Evolutionary conservation across 192 early-diverging fungal genomes (phyloP), one percentile per base, ranked within the genome.

Genomic region (Irineochytrium annulatum): DNA sequence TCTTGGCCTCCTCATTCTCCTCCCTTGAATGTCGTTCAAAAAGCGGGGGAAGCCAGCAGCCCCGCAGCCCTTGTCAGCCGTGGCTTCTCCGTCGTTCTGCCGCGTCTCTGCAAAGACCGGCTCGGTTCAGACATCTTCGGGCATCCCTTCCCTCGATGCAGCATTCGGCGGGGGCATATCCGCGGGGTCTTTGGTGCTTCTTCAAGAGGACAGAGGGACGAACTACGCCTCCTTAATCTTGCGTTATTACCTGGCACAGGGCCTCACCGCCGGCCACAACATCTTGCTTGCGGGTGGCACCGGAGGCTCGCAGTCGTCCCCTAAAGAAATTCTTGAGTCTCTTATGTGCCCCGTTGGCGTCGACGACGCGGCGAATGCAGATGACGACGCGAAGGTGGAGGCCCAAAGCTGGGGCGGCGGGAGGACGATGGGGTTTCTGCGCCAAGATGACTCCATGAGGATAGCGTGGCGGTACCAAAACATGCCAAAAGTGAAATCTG

Each of bases 401-500:
- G 56, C 43, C 20, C 31, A 30, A 16, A 19, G 13, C 31, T 29
- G n/a, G 17, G 8, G 13, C 6, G 17, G 44, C 16, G 63, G 34
- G 4, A 52, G 65, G 19, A 22, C 26, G 32, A 35, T 74, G 52
- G 76, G 74, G 2, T 53, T 59, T 26, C 37, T 68, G 11, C 58
- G 73, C 44, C 55, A 72, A 16, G 72, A 70, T n/a, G 88, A 90
- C 52, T 68, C 75, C 0, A 82, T 98, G 83, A 84, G 77, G 49
- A 97, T 98, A 54, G 95, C 95, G 0, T 98, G 95, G 95, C 72
- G 95, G 48, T 98, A 98, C 76, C 80, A 93, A 65, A 77, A 82
- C 34, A 52, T 95, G 58, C 91, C 91, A 35, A 74, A 77, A 52
- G 82, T 89, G 67, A 80, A 75, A 28, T 66, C 46, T 20, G 24